Evolutionary conservation across 768 basidiomycete genomes (phyloP).

Genomic region (Rhodotorula graminis): DNA sequence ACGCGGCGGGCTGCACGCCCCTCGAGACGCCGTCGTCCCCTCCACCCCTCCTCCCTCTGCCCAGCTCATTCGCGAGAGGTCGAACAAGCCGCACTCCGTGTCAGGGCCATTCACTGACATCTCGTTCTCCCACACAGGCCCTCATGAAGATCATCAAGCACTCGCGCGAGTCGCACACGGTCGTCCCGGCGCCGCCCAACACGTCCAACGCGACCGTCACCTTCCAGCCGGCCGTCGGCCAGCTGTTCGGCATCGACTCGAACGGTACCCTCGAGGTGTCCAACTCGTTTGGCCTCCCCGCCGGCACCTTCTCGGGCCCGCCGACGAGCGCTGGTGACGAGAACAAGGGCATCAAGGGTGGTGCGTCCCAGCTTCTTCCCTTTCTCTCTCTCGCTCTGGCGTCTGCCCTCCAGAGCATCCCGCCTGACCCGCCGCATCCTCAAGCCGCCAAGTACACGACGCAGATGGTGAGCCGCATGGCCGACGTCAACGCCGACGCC

Average conservation of each 20-base stretch:
- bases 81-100: not conserved
- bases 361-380: conserved; percentile 2
- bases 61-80: not conserved
- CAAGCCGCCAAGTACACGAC: conserved; percentile 41
- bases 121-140: conserved; percentile 5
- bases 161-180: conserved; percentile 35
- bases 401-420: no score
- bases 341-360: conserved; percentile 35
- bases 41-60: no score
- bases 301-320: conserved; percentile 29
- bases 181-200: conserved; percentile 32
- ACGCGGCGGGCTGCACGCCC: no score
- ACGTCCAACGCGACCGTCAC: conserved; percentile 39
- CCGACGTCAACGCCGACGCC: conserved; percentile 43
- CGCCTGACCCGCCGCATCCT: not conserved
- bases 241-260: conserved; percentile 43
- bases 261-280: conserved; percentile 38
- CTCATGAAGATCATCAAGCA: conserved; percentile 44
- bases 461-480: conserved; percentile 37
- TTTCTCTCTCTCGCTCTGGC: not conserved
- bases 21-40: no score
- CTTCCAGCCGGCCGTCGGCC: conserved; percentile 40
- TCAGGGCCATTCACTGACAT: not conserved
- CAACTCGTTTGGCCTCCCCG: conserved; percentile 41
- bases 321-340: conserved; percentile 21